Percentiles rank a stretch among this genome's conserved stretches.
These are phyloP conservation scores for Puya raimondii DNA, from an alignment of 176 grass and related monocot species.

Conservation along the genomic window DNA sequence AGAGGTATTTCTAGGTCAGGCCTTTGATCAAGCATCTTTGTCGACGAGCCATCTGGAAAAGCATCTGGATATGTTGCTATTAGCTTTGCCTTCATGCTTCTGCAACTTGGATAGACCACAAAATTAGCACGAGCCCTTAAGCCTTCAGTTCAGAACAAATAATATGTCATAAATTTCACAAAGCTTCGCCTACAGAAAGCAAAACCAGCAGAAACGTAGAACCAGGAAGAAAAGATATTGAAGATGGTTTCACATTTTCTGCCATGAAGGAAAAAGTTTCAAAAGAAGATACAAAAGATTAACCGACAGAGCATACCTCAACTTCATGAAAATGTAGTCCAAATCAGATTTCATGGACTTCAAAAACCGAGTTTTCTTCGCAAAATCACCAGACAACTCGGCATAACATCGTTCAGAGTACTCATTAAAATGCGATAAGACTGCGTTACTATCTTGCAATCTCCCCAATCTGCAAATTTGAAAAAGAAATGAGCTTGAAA, in stretches of 20 bases:
- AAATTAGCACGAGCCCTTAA: not conserved
- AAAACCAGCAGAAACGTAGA: not conserved
- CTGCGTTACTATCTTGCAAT: slow-evolving; percentile 86
- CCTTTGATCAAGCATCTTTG: slow-evolving; percentile 57
- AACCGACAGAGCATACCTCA: slow-evolving; percentile 32
- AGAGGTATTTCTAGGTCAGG: slow-evolving; percentile 72
- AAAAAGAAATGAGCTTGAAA: not conserved
- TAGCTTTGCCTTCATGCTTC: slow-evolving; percentile 70
- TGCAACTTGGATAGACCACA: slow-evolving; percentile 16
- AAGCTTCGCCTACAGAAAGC: slow-evolving; percentile 11
- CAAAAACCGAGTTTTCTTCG: slow-evolving; percentile 59
- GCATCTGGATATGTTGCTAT: slow-evolving; percentile 83
- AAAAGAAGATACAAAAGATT: not conserved
- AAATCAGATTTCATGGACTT: slow-evolving; percentile 84
- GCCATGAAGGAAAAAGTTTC: not conserved
- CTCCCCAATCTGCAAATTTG: slow-evolving; percentile 47
- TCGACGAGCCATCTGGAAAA: slow-evolving; percentile 50
- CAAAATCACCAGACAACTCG: slow-evolving; percentile 72
- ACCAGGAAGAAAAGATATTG: not conserved
- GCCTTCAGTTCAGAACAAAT: not conserved
- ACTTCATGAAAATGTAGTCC: slow-evolving; percentile 69
- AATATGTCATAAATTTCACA: not conserved
- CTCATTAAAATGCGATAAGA: slow-evolving; percentile 81
- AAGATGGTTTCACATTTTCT: not conserved
- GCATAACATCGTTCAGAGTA: slow-evolving; percentile 74